Evolutionary conservation across 441 rosid species (phyloP), one percentile per base, ranked within the genome.

Genomic region (Pelargonium myrrhifolium): DNA sequence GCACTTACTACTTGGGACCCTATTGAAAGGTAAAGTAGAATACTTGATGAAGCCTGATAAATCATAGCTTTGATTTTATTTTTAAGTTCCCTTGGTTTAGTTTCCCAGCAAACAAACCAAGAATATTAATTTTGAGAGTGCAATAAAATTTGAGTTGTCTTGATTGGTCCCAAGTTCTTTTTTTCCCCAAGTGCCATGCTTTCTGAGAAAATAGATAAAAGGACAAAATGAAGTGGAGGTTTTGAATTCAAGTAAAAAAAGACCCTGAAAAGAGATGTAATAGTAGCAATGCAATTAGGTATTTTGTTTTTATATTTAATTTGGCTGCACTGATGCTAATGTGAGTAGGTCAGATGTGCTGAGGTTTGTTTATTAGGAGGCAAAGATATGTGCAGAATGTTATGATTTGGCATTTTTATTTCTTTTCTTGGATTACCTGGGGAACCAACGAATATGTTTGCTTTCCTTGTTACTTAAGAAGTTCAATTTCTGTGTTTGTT

Each of bases 401-500:
- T 47, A 14, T 47, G 10, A 45, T 45, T 45, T 47, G 55, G 55
- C 14, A 14, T 14, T 14, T 14, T 47, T 15, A 45, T 45, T 45
- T 47, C 6, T 6, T 47, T 4, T 58, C 47, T 28, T 70, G 14
- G 58, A n/a, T 35, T 3, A 24, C 62, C 65, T n/a, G 20, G 28
- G 61, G 6, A 47, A 39, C 24, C 14, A 10, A 17, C 10, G 17
- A 14, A 22, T 17, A 0, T 58, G 9, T 10, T 15, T 60, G 10
- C 12, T 64, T 35, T 47, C 9, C 51, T 3, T 66, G 6, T 2
- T 47, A 14, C 35, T 15, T 58, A 15, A 58, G 68, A 35, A 43
- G 58, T 62, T 17, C 42, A 58, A 71, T 60, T 1, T 31, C 4
- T 65, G 53, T 68, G 53, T 72, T 78, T 72, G 64, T n/a, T 74